Conservation (phyloP, 805 yeast species). For the Yamadazyma scolyti region DNA sequence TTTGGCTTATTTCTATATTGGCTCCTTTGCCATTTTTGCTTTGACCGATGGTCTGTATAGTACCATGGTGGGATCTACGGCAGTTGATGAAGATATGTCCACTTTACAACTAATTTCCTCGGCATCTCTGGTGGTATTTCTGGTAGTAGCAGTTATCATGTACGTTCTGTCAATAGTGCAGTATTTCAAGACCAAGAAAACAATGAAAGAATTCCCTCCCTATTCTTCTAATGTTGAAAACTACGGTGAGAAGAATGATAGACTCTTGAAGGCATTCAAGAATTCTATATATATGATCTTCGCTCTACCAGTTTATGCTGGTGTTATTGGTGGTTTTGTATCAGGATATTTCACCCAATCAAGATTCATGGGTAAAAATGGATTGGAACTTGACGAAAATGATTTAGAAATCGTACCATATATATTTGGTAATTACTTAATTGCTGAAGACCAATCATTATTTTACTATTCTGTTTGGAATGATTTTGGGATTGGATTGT, state of each 20-base stretch:
- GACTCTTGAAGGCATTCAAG: constrained; percentile 19
- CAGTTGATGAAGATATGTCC: too few relatives aligned
- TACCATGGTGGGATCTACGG: too few relatives aligned
- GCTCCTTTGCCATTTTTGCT: too few relatives aligned
- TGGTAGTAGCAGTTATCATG: too few relatives aligned
- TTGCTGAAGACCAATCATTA: too few relatives aligned
- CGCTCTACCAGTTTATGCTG: constrained; percentile 17
- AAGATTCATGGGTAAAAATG: neutral
- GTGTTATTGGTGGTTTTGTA: constrained; percentile 1
- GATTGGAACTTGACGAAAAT: neutral
- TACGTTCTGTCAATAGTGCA: constrained; percentile 12
- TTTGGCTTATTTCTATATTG: too few relatives aligned
- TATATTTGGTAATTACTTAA: neutral
- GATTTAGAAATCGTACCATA: too few relatives aligned
- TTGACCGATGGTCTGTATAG: too few relatives aligned
- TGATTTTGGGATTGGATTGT: constrained; percentile 9
- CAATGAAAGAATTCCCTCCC: constrained; percentile 26
- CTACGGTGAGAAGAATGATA: constrained; percentile 14
- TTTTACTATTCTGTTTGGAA: constrained; percentile 9
- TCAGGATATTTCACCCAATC: too few relatives aligned
- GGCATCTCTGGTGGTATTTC: too few relatives aligned
- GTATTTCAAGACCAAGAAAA: constrained; percentile 25
- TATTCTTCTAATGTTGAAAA: constrained; percentile 11
- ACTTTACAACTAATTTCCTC: too few relatives aligned
- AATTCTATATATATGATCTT: constrained; percentile 23